These are phyloP conservation scores for Gracilaria gracilis DNA, from an alignment of 23 red algal species.

Conservation along the genomic window DNA sequence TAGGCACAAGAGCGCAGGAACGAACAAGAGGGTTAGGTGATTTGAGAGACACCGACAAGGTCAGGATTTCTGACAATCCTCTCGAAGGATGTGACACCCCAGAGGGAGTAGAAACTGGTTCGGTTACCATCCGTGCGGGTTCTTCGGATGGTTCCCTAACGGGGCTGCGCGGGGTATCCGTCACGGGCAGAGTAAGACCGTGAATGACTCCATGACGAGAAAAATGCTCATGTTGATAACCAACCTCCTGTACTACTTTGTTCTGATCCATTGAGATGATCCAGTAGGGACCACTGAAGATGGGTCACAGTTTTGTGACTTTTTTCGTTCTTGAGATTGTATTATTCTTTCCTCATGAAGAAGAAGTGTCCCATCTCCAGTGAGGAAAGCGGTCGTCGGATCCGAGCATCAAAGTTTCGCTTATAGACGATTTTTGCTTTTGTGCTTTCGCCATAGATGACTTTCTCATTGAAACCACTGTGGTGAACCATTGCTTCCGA, in stretches of 20 bases:
- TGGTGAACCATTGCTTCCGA: not conserved
- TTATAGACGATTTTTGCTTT: not conserved
- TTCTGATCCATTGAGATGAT: not conserved
- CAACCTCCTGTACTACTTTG: not conserved
- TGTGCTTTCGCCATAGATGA: not conserved
- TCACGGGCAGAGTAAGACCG: not conserved
- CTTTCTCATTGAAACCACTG: not conserved
- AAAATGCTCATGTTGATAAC: not conserved
- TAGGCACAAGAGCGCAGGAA: no score
- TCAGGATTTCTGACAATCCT: no score
- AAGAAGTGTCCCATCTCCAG: no score
- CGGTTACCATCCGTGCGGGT: no score
- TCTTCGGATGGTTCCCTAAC: not conserved
- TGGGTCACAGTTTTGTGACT: constrained; percentile 30
- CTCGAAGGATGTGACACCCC: no score
- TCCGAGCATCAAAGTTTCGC: not conserved
- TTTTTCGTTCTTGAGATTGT: no score
- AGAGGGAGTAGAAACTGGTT: no score
- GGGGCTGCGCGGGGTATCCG: no score
- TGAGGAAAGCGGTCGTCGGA: no score
- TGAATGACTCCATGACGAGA: not conserved
- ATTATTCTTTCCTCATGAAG: no score
- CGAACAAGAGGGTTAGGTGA: no score
- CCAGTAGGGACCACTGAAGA: constrained; percentile 11
- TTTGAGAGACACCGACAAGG: no score